phyloP scores from a whole-genome alignment of 2,329 filamentous ascomycete species.

The Monosporascus cannonballus region DNA sequence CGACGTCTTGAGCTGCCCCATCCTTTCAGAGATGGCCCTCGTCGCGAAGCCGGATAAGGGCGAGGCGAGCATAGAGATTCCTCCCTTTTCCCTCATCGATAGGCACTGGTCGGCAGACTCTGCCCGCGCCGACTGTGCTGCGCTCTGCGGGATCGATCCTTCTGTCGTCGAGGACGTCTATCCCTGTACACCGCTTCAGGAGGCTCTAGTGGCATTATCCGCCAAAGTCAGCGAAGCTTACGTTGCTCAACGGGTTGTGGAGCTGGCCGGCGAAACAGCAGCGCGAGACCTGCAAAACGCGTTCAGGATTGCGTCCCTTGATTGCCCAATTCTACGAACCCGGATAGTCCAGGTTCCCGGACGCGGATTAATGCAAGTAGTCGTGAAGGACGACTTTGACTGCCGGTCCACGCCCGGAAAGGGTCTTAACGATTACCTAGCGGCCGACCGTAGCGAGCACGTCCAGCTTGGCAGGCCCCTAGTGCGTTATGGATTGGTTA shows the following conservation, averaged over 20 bases:
- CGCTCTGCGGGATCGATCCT: conserved; percentile 32
- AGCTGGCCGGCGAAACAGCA: conserved; percentile 29
- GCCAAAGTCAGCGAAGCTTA: conserved; percentile 46
- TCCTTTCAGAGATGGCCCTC: conserved; percentile 37
- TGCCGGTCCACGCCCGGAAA: conserved; percentile 26
- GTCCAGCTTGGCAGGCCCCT: conserved; percentile 41
- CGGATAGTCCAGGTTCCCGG: conserved; percentile 41
- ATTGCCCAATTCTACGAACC: conserved; percentile 39
- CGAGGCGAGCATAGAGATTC: conserved; percentile 19
- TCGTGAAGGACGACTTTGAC: conserved; percentile 33
- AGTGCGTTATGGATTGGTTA: conserved; percentile 38
- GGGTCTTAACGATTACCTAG: conserved; percentile 34
- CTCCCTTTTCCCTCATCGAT: conserved; percentile 35
- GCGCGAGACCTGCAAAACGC: conserved; percentile 34
- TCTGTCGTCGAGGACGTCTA: conserved; percentile 43
- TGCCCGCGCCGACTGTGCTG: conserved; percentile 31
- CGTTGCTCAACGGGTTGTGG: conserved; percentile 42
- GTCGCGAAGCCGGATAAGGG: conserved; percentile 23
- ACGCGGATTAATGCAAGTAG: conserved; percentile 40
- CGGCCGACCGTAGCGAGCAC: conserved; percentile 30
- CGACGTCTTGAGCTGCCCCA: conserved; percentile 38
- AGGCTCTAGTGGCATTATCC: conserved; percentile 48
- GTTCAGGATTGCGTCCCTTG: conserved; percentile 32
- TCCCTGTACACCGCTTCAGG: conserved; percentile 48
- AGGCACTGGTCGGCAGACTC: conserved; percentile 26